phyloP scores from a whole-genome alignment of 345 rosid species.

The Durio zibethinus region DNA sequence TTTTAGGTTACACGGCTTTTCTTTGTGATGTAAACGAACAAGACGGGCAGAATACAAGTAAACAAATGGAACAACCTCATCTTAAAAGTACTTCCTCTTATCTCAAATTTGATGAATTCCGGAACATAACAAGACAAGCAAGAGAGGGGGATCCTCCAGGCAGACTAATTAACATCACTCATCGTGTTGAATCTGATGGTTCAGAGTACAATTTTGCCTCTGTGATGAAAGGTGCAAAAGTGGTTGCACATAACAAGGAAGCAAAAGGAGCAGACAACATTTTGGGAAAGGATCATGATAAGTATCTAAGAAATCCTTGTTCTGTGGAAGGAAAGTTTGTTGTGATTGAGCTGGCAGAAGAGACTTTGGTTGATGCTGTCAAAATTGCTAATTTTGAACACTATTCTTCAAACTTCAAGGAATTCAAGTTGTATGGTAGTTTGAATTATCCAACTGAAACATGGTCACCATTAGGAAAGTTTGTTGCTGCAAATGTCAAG shows the following conservation, averaged over 20 bases:
- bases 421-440: slow-evolving; percentile 73
- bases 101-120: slow-evolving; percentile 63
- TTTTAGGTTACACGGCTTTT: slow-evolving; percentile 44
- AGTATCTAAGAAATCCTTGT: slow-evolving; percentile 85
- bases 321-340: slow-evolving; percentile 69
- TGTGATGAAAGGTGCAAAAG: slow-evolving; percentile 77
- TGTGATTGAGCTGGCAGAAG: slow-evolving; percentile 80
- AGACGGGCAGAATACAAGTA: slow-evolving; percentile 27
- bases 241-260: slow-evolving; percentile 81
- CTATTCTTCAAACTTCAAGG: slow-evolving; percentile 81
- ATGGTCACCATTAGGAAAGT: slow-evolving; percentile 63
- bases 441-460: slow-evolving; percentile 66
- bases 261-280: slow-evolving; percentile 89
- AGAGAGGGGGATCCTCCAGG: slow-evolving; percentile 37
- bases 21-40: slow-evolving; percentile 35
- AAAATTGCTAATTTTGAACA: slow-evolving; percentile 89
- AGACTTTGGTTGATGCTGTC: slow-evolving; percentile 82
- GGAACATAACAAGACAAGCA: slow-evolving; percentile 40
- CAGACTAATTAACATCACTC: slow-evolving; percentile 58
- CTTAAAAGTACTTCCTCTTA: slow-evolving; percentile 37
- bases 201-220: slow-evolving; percentile 85
- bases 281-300: slow-evolving; percentile 73
- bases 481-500: slow-evolving; percentile 68
- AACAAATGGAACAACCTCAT: slow-evolving; percentile 20
- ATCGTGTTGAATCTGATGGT: slow-evolving; percentile 83